phyloP scores from a whole-genome alignment of 768 basidiomycete species.

The Nidularia sp. region DNA sequence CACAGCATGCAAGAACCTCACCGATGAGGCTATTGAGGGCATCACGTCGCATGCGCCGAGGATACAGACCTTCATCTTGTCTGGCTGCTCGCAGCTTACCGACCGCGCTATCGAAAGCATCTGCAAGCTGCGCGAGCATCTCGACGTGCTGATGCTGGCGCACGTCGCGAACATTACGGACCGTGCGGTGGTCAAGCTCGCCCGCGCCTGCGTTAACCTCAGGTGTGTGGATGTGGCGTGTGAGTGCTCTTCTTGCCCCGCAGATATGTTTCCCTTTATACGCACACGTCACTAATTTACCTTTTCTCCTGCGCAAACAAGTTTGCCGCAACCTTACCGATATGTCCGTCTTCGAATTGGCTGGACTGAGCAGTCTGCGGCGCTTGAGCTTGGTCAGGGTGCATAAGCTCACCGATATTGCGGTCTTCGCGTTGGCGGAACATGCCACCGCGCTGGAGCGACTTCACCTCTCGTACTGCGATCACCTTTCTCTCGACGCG shows the following conservation, averaged over 20 bases:
- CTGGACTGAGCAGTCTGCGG: constrained; percentile 61
- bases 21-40: constrained; percentile 74
- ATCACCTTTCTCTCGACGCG: constrained; percentile 71
- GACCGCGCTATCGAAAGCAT: constrained; percentile 68
- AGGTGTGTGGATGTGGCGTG: constrained; percentile 85
- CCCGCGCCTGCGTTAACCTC: constrained; percentile 66
- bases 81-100: constrained; percentile 75
- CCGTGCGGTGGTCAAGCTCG: constrained; percentile 60
- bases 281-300: too few relatives aligned
- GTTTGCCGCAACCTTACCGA: constrained; percentile 85
- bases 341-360: constrained; percentile 78
- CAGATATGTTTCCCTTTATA: too few relatives aligned
- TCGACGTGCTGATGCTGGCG: constrained; percentile 78
- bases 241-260: constrained; percentile 34
- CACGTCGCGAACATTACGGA: constrained; percentile 84
- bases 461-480: constrained; percentile 85
- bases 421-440: constrained; percentile 73
- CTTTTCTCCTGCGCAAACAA: too few relatives aligned
- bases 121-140: constrained; percentile 63
- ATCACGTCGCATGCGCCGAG: constrained; percentile 72
- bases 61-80: constrained; percentile 71
- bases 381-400: constrained; percentile 81
- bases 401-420: constrained; percentile 80
- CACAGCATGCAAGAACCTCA: constrained; percentile 65
- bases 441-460: constrained; percentile 68